Base-by-base conservation (phyloP, 2,329 filamentous ascomycete genomes). In the Cladobotryum protrusum region DNA sequence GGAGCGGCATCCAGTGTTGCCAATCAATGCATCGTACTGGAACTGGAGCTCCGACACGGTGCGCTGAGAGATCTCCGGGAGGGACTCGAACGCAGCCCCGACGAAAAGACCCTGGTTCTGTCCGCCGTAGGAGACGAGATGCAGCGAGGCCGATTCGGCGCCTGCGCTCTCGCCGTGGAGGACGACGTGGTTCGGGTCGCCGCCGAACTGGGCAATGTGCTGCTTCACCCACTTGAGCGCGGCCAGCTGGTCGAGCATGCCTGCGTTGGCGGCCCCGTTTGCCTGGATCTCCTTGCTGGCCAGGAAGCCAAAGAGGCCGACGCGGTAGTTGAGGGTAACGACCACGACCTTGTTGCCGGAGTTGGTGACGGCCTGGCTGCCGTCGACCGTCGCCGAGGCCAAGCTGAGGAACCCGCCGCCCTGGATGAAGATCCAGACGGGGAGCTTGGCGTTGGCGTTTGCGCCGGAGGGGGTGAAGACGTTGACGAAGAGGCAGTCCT, bases 81-180 rank as follows among this genome's bases (percentile, higher is more conserved):
- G 69, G 0, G 74, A 78, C 53, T 78, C 72, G 1, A 71, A 75
- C 1, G 72, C 72, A 0, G 70, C 76, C 1, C 70, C 77, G 43
- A 75, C 72, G 59, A 81, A 81, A 1, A 81, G 65, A 3, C 68
- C 66, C 36, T 68, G 68, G 48, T 78, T 65, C 5, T 66, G 63
- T 13, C 76, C 78, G 2, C 72, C 73, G 47, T 77, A 76, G 0
- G 77, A 76, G 1, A 72, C 78, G 37, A 89, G 72, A 18, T 87
- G 81, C 34, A 86, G 70, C 24, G 73, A 76, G 17, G 89, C 73
- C 2, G 82, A 82, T 1, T 75, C 80, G 4, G 76, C 86, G 4
- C 86, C 86, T 2, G 86, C 85, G 45, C 82, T 86, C 53, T 76
- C 79, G 8, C 87, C 87, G 14, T 81, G 83, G 1, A 89, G 67